Conservation (phyloP, 2,329 filamentous ascomycete species). For the Cryphonectria carpinicola region DNA sequence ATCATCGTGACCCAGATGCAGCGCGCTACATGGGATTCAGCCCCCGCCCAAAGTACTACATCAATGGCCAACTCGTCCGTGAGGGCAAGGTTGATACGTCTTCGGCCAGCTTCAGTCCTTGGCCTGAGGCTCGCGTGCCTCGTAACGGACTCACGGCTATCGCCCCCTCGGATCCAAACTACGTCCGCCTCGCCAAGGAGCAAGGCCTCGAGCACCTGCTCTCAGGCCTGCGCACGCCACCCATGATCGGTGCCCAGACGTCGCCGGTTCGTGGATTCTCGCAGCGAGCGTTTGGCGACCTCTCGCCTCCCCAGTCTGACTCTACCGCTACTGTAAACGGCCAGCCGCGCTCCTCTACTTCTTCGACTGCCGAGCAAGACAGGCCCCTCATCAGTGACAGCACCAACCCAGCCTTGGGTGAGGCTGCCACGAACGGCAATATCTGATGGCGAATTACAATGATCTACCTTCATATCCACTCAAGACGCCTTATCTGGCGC, state of each 20-base stretch:
- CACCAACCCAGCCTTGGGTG: not conserved
- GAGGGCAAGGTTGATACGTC: conserved; percentile 54
- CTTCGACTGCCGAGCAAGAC: conserved; percentile 26
- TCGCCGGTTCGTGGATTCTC: conserved; percentile 45
- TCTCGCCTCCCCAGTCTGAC: conserved; percentile 31
- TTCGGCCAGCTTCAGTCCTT: conserved; percentile 56
- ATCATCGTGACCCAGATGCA: conserved; percentile 61
- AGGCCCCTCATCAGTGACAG: conserved; percentile 23
- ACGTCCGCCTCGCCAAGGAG: conserved; percentile 56
- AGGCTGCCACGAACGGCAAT: conserved; percentile 4
- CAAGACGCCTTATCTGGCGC: not conserved
- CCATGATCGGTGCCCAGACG: conserved; percentile 52
- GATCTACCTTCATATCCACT: not conserved
- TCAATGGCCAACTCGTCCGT: conserved; percentile 57
- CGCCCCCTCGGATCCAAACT: conserved; percentile 60
- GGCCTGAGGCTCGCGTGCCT: conserved; percentile 58
- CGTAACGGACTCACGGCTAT: conserved; percentile 59
- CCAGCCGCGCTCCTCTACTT: conserved; percentile 27
- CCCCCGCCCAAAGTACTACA: conserved; percentile 61
- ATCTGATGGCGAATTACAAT: not conserved
- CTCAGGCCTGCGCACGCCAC: conserved; percentile 48
- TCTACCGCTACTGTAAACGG: conserved; percentile 31
- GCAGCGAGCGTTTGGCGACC: conserved; percentile 39
- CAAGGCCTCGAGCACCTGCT: conserved; percentile 62
- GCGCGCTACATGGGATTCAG: conserved; percentile 57